These are phyloP conservation scores for Pancytospora philotis DNA, from an alignment of 371 early-diverging fungal species.

Conservation along the genomic window DNA sequence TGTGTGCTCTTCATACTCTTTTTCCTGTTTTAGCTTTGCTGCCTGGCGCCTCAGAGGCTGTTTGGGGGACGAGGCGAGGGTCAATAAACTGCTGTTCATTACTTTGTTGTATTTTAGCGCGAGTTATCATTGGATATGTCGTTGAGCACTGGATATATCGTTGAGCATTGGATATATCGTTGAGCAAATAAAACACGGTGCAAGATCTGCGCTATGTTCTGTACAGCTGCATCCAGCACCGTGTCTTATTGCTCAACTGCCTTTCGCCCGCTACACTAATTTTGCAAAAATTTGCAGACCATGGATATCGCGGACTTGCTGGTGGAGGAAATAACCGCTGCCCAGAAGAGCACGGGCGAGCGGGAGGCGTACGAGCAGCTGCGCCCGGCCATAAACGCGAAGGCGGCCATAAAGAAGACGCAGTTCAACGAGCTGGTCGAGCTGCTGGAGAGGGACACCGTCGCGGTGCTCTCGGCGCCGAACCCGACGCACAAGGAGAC, in stretches of 20 bases:
- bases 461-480: conserved; percentile 24
- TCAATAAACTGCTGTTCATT: no score
- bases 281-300: not conserved
- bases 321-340: conserved; percentile 7
- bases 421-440: conserved; percentile 25
- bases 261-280: no score
- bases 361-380: conserved; percentile 3
- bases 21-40: no score
- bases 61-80: no score
- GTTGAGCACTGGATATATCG: not conserved
- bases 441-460: conserved; percentile 5
- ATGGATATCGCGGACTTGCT: conserved; percentile 30
- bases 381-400: conserved; percentile 25
- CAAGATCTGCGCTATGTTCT: no score
- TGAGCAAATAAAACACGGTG: not conserved
- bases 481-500: conserved; percentile 35
- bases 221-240: no score
- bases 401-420: conserved; percentile 29
- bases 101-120: no score
- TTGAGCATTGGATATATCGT: not conserved
- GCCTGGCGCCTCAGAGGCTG: no score
- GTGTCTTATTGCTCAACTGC: no score
- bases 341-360: conserved; percentile 7
- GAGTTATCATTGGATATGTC: no score
- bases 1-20: not conserved